A percentile compares a stretch with the other conserved stretches of the same genome.
Evolutionary conservation across 2,329 filamentous ascomycete species (phyloP).

Genomic region (Claviceps sp.): DNA sequence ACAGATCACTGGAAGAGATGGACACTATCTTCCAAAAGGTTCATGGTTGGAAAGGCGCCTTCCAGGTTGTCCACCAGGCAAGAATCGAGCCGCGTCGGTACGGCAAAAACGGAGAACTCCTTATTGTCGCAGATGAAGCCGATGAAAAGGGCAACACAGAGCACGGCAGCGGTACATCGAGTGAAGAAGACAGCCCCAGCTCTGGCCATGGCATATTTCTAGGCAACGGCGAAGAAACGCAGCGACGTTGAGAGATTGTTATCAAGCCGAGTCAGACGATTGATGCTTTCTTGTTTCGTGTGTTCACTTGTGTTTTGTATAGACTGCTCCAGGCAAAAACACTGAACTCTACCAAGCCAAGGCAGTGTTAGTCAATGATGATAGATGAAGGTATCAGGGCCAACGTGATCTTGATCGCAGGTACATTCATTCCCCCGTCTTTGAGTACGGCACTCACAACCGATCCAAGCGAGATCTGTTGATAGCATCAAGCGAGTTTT

Average conservation of each 20-base stretch:
- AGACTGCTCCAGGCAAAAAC: no score
- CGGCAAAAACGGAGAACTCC: conserved; percentile 44
- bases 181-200: conserved; percentile 13
- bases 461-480: background rate
- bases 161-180: conserved; percentile 16
- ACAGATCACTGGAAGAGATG: conserved; percentile 53
- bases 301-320: background rate
- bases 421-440: background rate
- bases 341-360: no score
- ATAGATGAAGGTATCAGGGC: background rate
- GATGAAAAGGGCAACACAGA: conserved; percentile 22
- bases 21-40: conserved; percentile 49
- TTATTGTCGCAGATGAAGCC: conserved; percentile 31
- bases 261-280: background rate
- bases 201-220: conserved; percentile 16
- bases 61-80: conserved; percentile 24
- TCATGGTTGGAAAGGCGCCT: conserved; percentile 24
- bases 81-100: conserved; percentile 39
- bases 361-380: no score
- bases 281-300: background rate
- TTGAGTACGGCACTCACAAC: background rate
- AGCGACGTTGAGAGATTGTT: conserved; percentile 8
- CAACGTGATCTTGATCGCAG: background rate
- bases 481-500: background rate
- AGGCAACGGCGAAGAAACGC: conserved; percentile 21